Evolutionary conservation across 495 filamentous ascomycete species (phyloP), one percentile per base, ranked within the genome.

Genomic region (Neurospora sp.): DNA sequence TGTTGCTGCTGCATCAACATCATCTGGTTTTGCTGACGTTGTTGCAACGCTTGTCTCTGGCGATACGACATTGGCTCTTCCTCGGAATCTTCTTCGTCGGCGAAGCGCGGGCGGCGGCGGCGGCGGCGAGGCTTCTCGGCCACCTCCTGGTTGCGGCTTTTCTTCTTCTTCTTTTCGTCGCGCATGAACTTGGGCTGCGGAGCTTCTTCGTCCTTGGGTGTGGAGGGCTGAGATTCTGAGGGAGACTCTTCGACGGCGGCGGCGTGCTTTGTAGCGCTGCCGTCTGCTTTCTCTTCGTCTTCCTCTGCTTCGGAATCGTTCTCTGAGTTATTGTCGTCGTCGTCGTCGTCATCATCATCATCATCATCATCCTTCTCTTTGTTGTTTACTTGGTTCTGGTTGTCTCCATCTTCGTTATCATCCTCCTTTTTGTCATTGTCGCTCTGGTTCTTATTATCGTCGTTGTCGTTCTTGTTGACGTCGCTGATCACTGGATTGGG

Each of bases 141-240:
- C 1, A 78, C 9, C 44, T 80, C 75, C 35, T 69, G 73, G 45
- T 76, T 70, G 59, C 76, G 31, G 20, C 31, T 37, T 8, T 70
- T 47, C 69, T 73, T 39, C 42, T 44, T 38, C 42, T 74, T 40
- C 53, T 82, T 75, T 40, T 73, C 69, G 70, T 79, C 75, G 20
- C 77, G 72, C 79, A 81, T 81, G 74, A 75, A 82, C 73, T 76
- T 78, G 71, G 80, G 80, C 73, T 81, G 77, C 14, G 79, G 75
- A 72, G 78, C 76, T 44, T 79, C 78, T 3, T 80, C 75, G 40
- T 72, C 74, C 69, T 77, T 80, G 65, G 81, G 80, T 1, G 80
- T 81, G 31, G 80, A 70, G 2, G 80, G 80, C 61, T 81, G 80
- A 8, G 78, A 80, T 22, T 73, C 27, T 27, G 72, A 5, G 39